Evolutionary conservation across 352 stramenopile genomes (phyloP).

Genomic region (Phytophthora citricola): DNA sequence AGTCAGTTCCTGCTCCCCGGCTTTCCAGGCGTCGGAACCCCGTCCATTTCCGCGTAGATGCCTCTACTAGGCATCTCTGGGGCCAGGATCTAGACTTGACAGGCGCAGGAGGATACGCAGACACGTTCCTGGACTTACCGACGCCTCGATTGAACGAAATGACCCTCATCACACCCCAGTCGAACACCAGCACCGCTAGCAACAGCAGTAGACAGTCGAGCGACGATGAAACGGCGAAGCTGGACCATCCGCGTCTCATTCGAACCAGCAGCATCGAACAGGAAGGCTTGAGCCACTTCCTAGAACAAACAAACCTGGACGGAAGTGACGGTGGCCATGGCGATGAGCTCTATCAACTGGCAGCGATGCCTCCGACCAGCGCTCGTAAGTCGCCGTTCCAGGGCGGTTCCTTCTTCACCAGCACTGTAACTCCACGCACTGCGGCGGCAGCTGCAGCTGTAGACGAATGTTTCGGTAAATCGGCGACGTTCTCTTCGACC

Average conservation of each 20-base stretch:
- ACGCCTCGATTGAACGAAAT: conserved; percentile 70
- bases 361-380: conserved; percentile 18
- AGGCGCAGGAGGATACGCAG: conserved; percentile 42
- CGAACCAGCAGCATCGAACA: conserved; percentile 78
- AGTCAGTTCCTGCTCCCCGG: conserved; percentile 12
- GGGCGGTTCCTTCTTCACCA: conserved; percentile 27
- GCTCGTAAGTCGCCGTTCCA: conserved; percentile 32
- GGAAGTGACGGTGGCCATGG: conserved; percentile 21
- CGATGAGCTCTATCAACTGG: conserved; percentile 40
- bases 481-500: conserved; percentile 36
- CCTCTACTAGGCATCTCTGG: conserved; percentile 57
- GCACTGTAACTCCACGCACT: conserved; percentile 15
- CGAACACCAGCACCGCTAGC: conserved; percentile 24
- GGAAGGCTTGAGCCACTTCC: conserved; percentile 76
- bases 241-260: conserved; percentile 65
- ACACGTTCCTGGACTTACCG: conserved; percentile 80
- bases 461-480: conserved; percentile 65
- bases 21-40: conserved; percentile 72
- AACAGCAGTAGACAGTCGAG: conserved; percentile 23
- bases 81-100: conserved; percentile 68
- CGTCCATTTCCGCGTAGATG: conserved; percentile 58
- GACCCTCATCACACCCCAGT: conserved; percentile 34
- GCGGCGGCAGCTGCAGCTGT: conserved; percentile 41
- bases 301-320: conserved; percentile 70
- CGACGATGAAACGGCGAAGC: conserved; percentile 21